A percentile compares a stretch with the other conserved stretches of the same genome.
These are phyloP conservation scores for Tylopilus balloui DNA, from an alignment of 768 basidiomycete species.

Conservation along the genomic window DNA sequence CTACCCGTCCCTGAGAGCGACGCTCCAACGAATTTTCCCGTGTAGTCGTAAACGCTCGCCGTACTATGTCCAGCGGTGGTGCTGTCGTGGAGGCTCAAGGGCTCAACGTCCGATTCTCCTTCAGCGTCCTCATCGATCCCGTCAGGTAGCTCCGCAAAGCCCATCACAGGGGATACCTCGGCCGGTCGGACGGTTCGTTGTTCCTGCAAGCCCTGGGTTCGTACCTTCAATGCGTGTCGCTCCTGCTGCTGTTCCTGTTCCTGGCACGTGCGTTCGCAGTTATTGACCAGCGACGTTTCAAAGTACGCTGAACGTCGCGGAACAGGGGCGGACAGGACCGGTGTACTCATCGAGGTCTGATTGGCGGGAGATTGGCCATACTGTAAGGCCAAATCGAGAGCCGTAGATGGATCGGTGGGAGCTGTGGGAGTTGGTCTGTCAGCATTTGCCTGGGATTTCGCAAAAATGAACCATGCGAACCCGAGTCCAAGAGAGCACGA, in stretches of 20 bases:
- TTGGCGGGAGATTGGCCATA: conserved; percentile 19
- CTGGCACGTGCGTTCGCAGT: conserved; percentile 36
- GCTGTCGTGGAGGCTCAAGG: conserved; percentile 25
- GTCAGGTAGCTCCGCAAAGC: conserved; percentile 27
- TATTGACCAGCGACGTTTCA: conserved; percentile 27
- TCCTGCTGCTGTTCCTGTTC: conserved; percentile 36
- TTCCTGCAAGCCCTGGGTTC: conserved; percentile 31
- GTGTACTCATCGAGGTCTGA: conserved; percentile 20
- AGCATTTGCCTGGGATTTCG: neutral
- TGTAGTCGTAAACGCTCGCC: conserved; percentile 25
- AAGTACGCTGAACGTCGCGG: conserved; percentile 33
- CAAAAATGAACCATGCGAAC: conserved; percentile 19
- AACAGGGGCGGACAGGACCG: conserved; percentile 30
- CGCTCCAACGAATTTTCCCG: conserved; percentile 15
- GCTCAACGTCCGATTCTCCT: conserved; percentile 29
- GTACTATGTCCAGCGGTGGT: conserved; percentile 26
- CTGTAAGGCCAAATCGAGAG: conserved; percentile 25
- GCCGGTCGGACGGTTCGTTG: conserved; percentile 32
- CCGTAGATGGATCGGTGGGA: conserved; percentile 16
- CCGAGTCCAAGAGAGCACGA: conserved; percentile 25
- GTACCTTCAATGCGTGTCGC: conserved; percentile 28
- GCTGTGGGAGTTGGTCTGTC: conserved; percentile 12
- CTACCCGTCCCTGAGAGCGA: conserved; percentile 21
- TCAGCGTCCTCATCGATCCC: conserved; percentile 36
- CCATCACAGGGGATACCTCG: conserved; percentile 31